Base-by-base conservation (phyloP, 2,329 filamentous ascomycete species). In the Dothistroma septosporum region DNA sequence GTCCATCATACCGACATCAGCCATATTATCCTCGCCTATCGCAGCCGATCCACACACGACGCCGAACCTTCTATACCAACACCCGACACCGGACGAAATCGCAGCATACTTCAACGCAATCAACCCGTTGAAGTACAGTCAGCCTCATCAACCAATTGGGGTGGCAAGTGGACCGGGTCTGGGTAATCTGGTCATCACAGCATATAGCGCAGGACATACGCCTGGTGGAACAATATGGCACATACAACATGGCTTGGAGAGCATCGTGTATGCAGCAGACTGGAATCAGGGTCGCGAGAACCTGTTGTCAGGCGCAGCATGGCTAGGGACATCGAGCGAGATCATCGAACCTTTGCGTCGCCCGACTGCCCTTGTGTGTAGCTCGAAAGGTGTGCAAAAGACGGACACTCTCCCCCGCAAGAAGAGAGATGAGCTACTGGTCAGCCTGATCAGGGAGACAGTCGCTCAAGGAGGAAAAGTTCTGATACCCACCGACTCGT, bases 251-350 rank as follows among this genome's bases (percentile, higher is more conserved):
- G 92, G 92, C 0, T 83, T 97, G 72, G 94, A 99, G 75, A 97
- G 92, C 0, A 93, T 99, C 47, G 92, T 99, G 0, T 97, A 99
- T 70, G 93, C 94, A 0, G 91, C 97, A 19, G 93, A 97, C 72
- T 99, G 94, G 94, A 97, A 97, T 69, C 92, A 97, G 76, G 91
- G 90, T n/a, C 86, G 91, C 68, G 94, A 99, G 74, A 96, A 96
- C 76, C 92, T 97, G 16, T 87, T 96, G 61, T 87, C 93, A 0
- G 93, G 93, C 64, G 94, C 94, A 22, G 92, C 93, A 28, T 97
- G 94, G 91, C 82, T 99, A 47, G 91, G 91, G 50, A 90, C 91
- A 6, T 87, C 90, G 91, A 21, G 88, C 90, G 92, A 97, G 73
- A 91, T 99, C 21, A 92, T 96, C 59, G 94, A 99, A 76, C 91